Evolutionary conservation across 116 monocot genomes (phyloP).

Genomic region (Thalassia testudinum): DNA sequence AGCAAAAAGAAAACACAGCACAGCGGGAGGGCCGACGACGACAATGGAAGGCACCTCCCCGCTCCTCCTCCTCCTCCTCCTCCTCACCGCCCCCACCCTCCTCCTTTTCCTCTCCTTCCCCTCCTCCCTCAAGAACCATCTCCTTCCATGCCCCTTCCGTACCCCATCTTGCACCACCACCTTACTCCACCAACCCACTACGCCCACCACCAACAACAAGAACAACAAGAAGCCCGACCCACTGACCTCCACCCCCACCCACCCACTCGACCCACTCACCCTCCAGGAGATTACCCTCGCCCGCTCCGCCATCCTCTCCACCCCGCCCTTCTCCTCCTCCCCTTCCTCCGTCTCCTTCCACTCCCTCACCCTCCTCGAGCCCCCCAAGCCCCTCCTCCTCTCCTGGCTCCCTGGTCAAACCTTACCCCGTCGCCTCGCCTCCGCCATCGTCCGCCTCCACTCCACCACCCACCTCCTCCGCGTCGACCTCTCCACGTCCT

Average conservation of each 20-base stretch:
- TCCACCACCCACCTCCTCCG: slow-evolving; percentile 14
- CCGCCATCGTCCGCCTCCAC: slow-evolving; percentile 19
- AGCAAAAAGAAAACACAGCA: too few species aligned
- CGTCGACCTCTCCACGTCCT: slow-evolving; percentile 14
- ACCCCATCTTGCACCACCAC: not conserved
- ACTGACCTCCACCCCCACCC: slow-evolving; percentile 12
- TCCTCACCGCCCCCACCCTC: not conserved
- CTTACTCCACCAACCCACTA: not conserved
- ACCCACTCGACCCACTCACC: slow-evolving; percentile 70
- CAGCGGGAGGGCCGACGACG: too few species aligned
- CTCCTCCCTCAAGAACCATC: not conserved
- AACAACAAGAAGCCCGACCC: not conserved
- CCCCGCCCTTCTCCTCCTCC: slow-evolving; percentile 35
- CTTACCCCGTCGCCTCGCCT: slow-evolving; percentile 30
- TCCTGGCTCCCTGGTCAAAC: slow-evolving; percentile 10
- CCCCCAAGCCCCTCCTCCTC: slow-evolving; percentile 24
- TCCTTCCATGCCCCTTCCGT: not conserved
- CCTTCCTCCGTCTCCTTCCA: slow-evolving; percentile 21
- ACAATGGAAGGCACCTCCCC: too few species aligned
- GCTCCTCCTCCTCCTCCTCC: not conserved
- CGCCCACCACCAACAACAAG: not conserved
- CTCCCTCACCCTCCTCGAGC: slow-evolving; percentile 46
- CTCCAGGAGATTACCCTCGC: slow-evolving; percentile 27
- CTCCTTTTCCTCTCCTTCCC: not conserved
- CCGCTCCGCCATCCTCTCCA: slow-evolving; percentile 26